These are phyloP conservation scores for Ascochyta rabiei DNA, from an alignment of 2,329 filamentous ascomycete genomes.

Conservation along the genomic window DNA sequence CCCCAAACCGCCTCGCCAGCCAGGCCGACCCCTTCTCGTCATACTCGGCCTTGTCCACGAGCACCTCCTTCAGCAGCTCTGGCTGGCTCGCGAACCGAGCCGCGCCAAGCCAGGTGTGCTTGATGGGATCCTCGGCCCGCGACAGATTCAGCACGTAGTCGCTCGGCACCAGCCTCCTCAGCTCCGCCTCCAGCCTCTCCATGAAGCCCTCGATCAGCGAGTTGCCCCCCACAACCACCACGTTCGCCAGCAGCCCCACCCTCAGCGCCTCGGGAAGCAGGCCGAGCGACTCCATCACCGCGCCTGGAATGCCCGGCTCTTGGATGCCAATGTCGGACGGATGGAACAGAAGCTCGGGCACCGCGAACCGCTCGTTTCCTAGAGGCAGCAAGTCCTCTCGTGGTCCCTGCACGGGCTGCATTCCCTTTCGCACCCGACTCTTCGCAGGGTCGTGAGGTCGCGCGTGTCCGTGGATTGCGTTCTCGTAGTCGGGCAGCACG, in stretches of 20 bases:
- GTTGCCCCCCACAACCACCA: constrained; percentile 88
- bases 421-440: constrained; percentile 57
- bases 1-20: constrained; percentile 73
- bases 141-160: constrained; percentile 39
- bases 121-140: constrained; percentile 76
- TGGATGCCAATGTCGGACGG: constrained; percentile 84
- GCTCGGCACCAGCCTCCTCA: constrained; percentile 61
- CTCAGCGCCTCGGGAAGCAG: constrained; percentile 80
- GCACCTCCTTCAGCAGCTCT: constrained; percentile 66
- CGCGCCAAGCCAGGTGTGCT: constrained; percentile 85
- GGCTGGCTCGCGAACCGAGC: constrained; percentile 74
- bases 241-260: constrained; percentile 82
- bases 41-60: constrained; percentile 89
- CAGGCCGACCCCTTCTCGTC: constrained; percentile 79
- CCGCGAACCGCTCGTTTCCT: constrained; percentile 87
- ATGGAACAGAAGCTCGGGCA: constrained; percentile 88
- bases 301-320: constrained; percentile 80
- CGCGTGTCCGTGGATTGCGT: constrained; percentile 68
- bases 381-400: constrained; percentile 83
- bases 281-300: constrained; percentile 79
- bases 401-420: constrained; percentile 56
- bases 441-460: constrained; percentile 77
- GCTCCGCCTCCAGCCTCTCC: constrained; percentile 74
- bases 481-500: constrained; percentile 81
- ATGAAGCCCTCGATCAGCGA: constrained; percentile 80